Evolutionary conservation across 2,329 filamentous ascomycete genomes (phyloP), one percentile per base, ranked within the genome.

Genomic region (Bipolaris sorokiniana): DNA sequence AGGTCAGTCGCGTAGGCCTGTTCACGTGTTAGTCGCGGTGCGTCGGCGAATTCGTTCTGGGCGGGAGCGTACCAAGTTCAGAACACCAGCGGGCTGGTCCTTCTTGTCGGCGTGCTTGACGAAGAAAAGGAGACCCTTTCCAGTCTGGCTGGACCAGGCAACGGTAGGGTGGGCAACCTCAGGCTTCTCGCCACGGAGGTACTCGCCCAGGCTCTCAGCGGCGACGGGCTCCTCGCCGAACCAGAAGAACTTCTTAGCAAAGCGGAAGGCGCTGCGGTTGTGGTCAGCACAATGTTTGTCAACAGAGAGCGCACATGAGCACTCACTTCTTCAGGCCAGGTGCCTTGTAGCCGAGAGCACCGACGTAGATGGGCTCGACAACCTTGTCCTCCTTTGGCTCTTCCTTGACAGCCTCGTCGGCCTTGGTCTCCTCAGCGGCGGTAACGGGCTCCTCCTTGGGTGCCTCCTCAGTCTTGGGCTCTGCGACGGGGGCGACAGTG

Each of bases 101-200:
- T 96, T 97, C 80, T 96, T 90, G 72, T 87, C 85, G 50, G 85
- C 83, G 79, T 91, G 88, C 87, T 94, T 92, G 79, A 90, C 89
- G 79, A 91, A 90, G 85, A 96, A 97, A 40, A 98, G 83, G 18
- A 98, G 89, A 74, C 95, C 95, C 84, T 96, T 96, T 78, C 94
- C 94, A 58, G 94, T 97, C 84, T 96, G 88, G 68, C 88, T 88
- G 63, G 94, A 92, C 92, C 95, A 97, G 34, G 95, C 90, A 67
- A 88, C 89, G 69, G 90, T 89, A 66, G 90, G 85, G 81, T 96
- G 89, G 60, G 90, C 89, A 65, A 88, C 83, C 51, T 88, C 84
- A 54, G 88, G 84, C 88, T 97, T 97, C 86, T 97, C 92, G 72
- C 87, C 88, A 80, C 92, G 91, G 69, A 96, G 84, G 83, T 94